Evolutionary conservation across 2,329 filamentous ascomycete species (phyloP), one percentile per base, ranked within the genome.

Genomic region (Fusarium stilboides): DNA sequence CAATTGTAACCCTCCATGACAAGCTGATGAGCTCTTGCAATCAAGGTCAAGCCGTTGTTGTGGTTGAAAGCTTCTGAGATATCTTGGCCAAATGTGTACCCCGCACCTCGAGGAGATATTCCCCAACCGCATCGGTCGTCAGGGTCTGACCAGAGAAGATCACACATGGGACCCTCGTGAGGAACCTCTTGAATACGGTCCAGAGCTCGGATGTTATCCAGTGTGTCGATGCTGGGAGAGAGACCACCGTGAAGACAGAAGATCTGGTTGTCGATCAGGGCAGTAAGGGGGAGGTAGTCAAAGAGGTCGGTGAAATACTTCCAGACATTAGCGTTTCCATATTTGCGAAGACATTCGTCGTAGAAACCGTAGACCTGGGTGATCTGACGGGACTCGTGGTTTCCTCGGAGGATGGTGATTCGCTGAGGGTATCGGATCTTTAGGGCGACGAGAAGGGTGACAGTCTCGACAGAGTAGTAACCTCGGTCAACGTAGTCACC

Each of bases 1-100:
- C 96, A 99, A 81, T 98, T 99, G 83, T 98, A 99, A 49, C 96
- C 96, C 81, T 99, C 96, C 95, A 98, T 99, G 65, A 99, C 96
- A 80, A 99, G 85, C 84, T 99, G 96, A 86, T 99, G 96, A 57
- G 96, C 96, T 81, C 96, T 89, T 64, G 96, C 96, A 78, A 99
- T 97, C 68, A 98, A 86, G 56, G 95, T 98, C 82, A 99, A 84
- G 59, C 94, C 95, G 77, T 99, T 99, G 87, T 98, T 98, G 80
- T 98, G 95, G 82, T 98, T 98, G 85, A 99, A 99, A 2, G 95
- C 95, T 84, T 99, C 95, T 36, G 94, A 97, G 76, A 98, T 98
- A 79, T 98, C 95, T 83, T 98, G 94, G 62, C 93, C 94, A 77
- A 97, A 97, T 31, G 94, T 97, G 85, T 97, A 97, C 65, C 94